phyloP scores from a whole-genome alignment of 2,329 filamentous ascomycete species.

The Colletotrichum sp. region DNA sequence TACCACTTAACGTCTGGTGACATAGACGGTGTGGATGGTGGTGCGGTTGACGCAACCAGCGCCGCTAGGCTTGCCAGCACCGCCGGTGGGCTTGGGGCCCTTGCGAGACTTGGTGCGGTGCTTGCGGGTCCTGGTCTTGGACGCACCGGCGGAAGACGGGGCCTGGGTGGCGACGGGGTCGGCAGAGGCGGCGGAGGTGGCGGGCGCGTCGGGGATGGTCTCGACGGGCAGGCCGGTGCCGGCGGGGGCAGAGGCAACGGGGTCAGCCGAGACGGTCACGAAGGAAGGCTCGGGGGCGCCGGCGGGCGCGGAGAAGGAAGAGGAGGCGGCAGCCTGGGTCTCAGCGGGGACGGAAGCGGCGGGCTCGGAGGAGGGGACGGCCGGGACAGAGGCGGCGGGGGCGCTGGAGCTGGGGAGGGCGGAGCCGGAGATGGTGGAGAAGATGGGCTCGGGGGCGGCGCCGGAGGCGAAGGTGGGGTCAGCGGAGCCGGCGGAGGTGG shows the following conservation, averaged over 20 bases:
- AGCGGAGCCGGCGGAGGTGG: neutral
- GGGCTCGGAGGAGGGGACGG: neutral
- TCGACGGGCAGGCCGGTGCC: neutral
- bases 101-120: neutral
- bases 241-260: neutral
- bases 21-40: neutral
- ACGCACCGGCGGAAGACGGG: neutral
- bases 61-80: neutral
- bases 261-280: neutral
- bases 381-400: neutral
- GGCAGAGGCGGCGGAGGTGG: neutral
- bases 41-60: neutral
- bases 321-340: neutral
- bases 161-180: neutral
- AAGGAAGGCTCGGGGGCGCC: neutral
- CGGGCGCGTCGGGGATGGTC: neutral
- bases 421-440: slow-evolving; percentile 4
- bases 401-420: neutral
- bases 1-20: neutral
- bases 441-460: slow-evolving; percentile 4
- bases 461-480: slow-evolving; percentile 4
- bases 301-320: neutral
- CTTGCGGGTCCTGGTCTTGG: slow-evolving; percentile 13
- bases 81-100: neutral
- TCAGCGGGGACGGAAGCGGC: neutral